Evolutionary conservation across 23 red algal genomes (phyloP).

Genomic region (Gracilaria caudata): DNA sequence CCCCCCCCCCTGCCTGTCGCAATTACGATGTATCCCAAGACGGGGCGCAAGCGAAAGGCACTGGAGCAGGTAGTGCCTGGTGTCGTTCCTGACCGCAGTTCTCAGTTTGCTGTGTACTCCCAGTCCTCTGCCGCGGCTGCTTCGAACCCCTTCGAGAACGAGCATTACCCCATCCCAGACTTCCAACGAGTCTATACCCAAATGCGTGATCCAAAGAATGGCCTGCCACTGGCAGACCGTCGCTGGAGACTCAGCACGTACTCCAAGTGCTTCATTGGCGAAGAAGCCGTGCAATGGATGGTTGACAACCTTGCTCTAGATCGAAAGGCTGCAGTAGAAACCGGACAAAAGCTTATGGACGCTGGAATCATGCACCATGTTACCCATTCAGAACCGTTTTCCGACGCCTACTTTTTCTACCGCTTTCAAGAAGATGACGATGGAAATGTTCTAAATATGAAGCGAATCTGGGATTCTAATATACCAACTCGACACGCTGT

Average conservation of each 20-base stretch:
- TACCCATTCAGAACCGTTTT: constrained; percentile 91
- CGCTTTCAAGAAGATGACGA: constrained; percentile 99
- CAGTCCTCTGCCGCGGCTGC: neutral
- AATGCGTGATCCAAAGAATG: constrained; percentile 80
- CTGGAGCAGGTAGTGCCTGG: constrained; percentile 56
- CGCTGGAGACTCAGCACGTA: constrained; percentile 87
- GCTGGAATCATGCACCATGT: constrained; percentile 96
- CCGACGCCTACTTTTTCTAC: constrained; percentile 89
- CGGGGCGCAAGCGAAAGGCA: constrained; percentile 53
- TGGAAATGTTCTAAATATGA: constrained; percentile 94
- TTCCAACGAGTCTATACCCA: constrained; percentile 82
- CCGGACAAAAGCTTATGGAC: constrained; percentile 91
- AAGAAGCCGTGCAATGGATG: constrained; percentile 94
- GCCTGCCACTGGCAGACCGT: constrained; percentile 81
- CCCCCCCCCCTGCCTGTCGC: neutral
- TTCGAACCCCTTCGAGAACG: constrained; percentile 42
- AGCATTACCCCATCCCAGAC: constrained; percentile 78
- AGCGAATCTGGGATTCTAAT: constrained; percentile 90
- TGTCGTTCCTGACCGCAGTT: neutral
- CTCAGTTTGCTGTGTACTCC: neutral
- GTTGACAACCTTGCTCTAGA: constrained; percentile 68
- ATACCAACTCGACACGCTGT: constrained; percentile 73
- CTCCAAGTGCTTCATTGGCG: constrained; percentile 93
- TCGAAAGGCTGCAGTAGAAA: constrained; percentile 61
- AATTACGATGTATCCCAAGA: neutral